Evolutionary conservation across 2,329 filamentous ascomycete genomes (phyloP).

Genomic region (Arthrobotrys sinensis): DNA sequence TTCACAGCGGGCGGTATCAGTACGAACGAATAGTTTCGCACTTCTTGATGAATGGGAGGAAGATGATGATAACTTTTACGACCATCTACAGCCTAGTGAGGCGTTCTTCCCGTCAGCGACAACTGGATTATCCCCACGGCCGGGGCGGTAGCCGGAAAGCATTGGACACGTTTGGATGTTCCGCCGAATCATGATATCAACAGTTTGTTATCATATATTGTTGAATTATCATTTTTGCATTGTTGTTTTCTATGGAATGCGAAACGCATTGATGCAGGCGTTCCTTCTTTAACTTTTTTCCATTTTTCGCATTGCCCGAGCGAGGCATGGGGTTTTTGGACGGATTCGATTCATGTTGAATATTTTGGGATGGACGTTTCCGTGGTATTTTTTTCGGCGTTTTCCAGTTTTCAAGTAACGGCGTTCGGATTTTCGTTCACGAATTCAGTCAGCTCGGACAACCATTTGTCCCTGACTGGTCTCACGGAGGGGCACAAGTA

Average conservation of each 20-base stretch:
- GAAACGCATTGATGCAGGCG: background rate
- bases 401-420: constrained; percentile 10
- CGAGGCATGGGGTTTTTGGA: background rate
- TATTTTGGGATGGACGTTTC: constrained; percentile 9
- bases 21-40: constrained; percentile 27
- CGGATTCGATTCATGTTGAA: background rate
- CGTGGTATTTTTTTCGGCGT: background rate
- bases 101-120: constrained; percentile 57
- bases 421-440: background rate
- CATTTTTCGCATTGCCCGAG: background rate
- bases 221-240: background rate
- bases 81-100: constrained; percentile 58
- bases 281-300: background rate
- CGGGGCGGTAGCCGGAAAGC: constrained; percentile 7
- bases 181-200: background rate
- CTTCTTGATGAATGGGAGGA: constrained; percentile 56
- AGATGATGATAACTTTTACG: constrained; percentile 60
- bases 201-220: background rate
- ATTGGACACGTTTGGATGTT: background rate
- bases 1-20: constrained; percentile 15
- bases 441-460: constrained; percentile 10
- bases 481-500: constrained; percentile 5
- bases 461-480: background rate
- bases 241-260: constrained; percentile 4
- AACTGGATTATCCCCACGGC: constrained; percentile 43